These are phyloP conservation scores for Trichoderma semiorbis DNA, from an alignment of 2,329 filamentous ascomycete genomes.

Conservation along the genomic window DNA sequence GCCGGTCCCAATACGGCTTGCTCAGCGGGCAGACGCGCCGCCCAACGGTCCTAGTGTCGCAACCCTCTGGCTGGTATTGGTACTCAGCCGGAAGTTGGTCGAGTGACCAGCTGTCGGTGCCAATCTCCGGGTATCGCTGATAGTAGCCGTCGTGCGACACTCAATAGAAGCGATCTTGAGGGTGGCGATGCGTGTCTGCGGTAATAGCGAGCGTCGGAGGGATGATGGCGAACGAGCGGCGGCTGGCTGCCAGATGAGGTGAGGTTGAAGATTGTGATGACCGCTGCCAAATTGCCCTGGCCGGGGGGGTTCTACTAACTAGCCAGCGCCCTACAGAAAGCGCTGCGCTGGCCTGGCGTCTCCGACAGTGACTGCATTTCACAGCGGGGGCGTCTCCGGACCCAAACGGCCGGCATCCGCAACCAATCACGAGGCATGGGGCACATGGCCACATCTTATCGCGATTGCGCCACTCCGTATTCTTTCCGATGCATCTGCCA, in stretches of 20 bases:
- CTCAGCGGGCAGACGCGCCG: background rate
- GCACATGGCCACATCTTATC: background rate
- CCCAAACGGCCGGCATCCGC: constrained; percentile 5
- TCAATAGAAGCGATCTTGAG: background rate
- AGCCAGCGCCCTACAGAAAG: background rate
- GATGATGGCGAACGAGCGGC: constrained; percentile 11
- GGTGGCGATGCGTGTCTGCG: background rate
- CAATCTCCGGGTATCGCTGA: background rate
- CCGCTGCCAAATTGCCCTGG: background rate
- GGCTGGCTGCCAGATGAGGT: background rate
- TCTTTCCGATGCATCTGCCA: background rate
- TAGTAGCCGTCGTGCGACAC: constrained; percentile 1
- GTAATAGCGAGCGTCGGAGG: background rate
- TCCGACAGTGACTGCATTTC: background rate
- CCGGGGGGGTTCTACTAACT: background rate
- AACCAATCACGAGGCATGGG: constrained; percentile 7
- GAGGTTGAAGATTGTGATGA: background rate
- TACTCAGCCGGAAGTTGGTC: background rate
- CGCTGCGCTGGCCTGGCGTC: background rate
- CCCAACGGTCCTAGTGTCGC: background rate
- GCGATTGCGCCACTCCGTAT: constrained; percentile 1
- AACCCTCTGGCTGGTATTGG: background rate
- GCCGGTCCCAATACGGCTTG: constrained; percentile 24
- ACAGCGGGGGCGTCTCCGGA: constrained; percentile 15
- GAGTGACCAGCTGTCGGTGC: constrained; percentile 10